Base-by-base conservation (phyloP, 2,329 filamentous ascomycete species). In the Verruconis gallopava region DNA sequence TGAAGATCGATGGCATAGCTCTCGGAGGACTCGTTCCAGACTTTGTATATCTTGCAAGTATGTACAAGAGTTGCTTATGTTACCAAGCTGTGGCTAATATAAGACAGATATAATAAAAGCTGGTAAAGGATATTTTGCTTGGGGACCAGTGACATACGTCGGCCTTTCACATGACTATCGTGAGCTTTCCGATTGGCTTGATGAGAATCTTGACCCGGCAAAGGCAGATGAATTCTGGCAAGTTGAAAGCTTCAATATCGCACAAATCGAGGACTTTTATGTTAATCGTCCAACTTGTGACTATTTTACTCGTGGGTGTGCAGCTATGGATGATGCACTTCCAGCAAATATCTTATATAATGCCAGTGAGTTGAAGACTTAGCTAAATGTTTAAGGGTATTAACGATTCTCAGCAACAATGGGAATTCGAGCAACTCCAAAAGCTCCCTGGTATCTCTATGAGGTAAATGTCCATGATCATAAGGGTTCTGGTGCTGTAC, bases 1-100 rank as follows among this genome's bases (percentile, higher is more conserved):
- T 76, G 4, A 53, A 58, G 2, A 60, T 76, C 21, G 56, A 56
- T 1, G 71, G 69, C 2, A 65, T 62, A 1, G 71, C 67, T 0
- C 47, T 74, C 0, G 71, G 72, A 3, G 71, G 71, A 0, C 46
- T 68, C 3, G 60, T 65, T 0, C 58, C 67, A 0, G 65, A 68
- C 19, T 49, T 65, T 6, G 57, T 55, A 1, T 55, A 49, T 2
- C 60, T 64, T 5, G 40, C 71, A 2, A 32, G 51, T 3, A 44
- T 52, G 0, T 50, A 63, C 9, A 61, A 62, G 15, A 58, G 56
- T 28, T 38, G 3, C 25, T 35, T 9, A n/a, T n/a, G 9, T 9
- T 30, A n/a, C 9, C 5, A 35, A 17, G 22, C 6, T 5, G 15
- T 37, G 18, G 13, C 5, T 19, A 20, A 6, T 28, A 5, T 2